Conservation (phyloP, 208 protist genomes). For the Phytomonas francai region DNA sequence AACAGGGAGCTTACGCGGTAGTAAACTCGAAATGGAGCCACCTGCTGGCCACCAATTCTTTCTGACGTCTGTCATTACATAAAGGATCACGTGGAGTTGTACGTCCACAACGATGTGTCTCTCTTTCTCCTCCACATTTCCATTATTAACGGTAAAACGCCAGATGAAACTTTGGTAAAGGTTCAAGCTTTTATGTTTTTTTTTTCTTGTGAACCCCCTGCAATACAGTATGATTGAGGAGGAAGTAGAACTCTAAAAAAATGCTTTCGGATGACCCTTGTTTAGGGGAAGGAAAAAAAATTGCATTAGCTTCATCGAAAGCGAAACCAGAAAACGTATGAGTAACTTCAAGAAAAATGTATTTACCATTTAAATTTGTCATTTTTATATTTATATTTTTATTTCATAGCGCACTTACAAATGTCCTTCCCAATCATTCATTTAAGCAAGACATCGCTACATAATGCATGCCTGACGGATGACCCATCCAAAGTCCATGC, state of each 20-base stretch:
- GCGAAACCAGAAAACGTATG: background rate
- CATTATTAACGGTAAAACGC: constrained; percentile 61
- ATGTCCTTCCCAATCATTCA: constrained; percentile 61
- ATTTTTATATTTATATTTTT: background rate
- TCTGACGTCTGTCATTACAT: constrained; percentile 46
- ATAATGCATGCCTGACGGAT: constrained; percentile 32
- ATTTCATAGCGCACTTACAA: background rate
- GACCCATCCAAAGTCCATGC: constrained; percentile 45
- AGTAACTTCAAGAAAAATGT: background rate
- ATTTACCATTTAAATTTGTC: background rate
- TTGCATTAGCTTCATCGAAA: background rate
- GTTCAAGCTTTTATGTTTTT: background rate
- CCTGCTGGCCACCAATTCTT: constrained; percentile 61
- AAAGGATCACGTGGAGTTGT: constrained; percentile 41
- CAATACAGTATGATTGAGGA: background rate
- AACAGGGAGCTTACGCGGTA: constrained; percentile 56
- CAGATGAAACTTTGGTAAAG: constrained; percentile 14
- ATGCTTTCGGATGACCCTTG: background rate
- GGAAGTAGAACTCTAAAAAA: background rate
- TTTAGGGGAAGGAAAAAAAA: background rate
- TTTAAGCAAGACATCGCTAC: constrained; percentile 26
- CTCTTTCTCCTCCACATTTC: constrained; percentile 32
- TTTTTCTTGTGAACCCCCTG: background rate
- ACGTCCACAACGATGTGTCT: constrained; percentile 21
- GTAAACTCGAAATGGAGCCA: constrained; percentile 56